phyloP scores from a whole-genome alignment of 2,329 filamentous ascomycete species.

The Neoarthrinium moseri region DNA sequence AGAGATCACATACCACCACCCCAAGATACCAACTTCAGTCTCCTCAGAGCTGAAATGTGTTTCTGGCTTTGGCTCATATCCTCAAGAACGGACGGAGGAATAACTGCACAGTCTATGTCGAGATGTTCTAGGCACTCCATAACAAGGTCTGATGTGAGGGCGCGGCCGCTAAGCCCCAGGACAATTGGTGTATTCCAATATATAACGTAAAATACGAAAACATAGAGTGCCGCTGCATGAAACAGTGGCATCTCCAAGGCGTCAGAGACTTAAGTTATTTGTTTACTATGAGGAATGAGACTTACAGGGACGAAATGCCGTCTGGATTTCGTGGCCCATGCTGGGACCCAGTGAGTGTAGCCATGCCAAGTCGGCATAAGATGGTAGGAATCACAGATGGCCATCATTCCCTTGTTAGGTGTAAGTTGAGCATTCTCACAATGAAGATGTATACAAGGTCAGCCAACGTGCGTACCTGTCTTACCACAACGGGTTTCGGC shows the following conservation, averaged over 20 bases:
- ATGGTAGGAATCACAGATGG: constrained; percentile 31
- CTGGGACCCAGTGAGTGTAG: constrained; percentile 14
- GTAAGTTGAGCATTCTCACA: too few species aligned
- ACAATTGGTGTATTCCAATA: constrained; percentile 28
- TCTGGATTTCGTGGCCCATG: constrained; percentile 6
- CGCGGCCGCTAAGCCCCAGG: constrained; percentile 29
- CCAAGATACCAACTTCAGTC: constrained; percentile 32
- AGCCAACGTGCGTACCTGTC: too few species aligned
- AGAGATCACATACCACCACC: constrained; percentile 36
- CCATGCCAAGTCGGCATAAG: constrained; percentile 23
- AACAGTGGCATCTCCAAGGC: constrained; percentile 33
- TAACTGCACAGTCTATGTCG: constrained; percentile 23
- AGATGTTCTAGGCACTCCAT: constrained; percentile 27
- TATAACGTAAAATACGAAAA: constrained; percentile 21
- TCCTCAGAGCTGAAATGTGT: constrained; percentile 27
- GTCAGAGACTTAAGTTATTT: not conserved
- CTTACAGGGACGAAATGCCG: constrained; percentile 3
- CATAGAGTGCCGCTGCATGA: constrained; percentile 34
- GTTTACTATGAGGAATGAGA: constrained; percentile 1
- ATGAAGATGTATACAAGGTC: too few species aligned
- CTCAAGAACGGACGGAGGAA: constrained; percentile 41
- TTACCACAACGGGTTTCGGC: constrained; percentile 39
- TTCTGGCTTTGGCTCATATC: constrained; percentile 36
- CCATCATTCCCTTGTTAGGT: constrained; percentile 35
- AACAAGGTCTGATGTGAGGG: constrained; percentile 32